Percentiles rank a stretch among this genome's conserved stretches.
Evolutionary conservation across 1,139 yeast species (phyloP).

Genomic region (Saccharomyces hybrid): DNA sequence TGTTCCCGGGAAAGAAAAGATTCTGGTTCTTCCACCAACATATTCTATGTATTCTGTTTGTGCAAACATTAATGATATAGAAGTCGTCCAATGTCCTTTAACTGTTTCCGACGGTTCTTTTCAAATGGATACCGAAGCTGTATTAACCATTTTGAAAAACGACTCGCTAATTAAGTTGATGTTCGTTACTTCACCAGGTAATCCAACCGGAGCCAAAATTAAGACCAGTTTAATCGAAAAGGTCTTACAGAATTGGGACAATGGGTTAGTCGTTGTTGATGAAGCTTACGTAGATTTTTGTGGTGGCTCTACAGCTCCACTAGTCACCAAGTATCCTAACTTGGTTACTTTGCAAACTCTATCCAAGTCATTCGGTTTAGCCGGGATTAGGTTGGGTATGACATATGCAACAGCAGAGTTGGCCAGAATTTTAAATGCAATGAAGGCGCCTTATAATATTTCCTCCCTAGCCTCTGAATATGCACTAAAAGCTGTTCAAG

Average conservation of each 20-base stretch:
- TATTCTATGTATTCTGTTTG: slow-evolving; percentile 95
- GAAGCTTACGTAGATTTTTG: slow-evolving; percentile 94
- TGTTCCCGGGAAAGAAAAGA: slow-evolving; percentile 71
- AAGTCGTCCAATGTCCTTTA: slow-evolving; percentile 62
- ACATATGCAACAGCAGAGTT: slow-evolving; percentile 58
- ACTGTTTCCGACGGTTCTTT: slow-evolving; percentile 44
- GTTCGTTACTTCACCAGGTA: slow-evolving; percentile 96
- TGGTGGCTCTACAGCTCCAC: slow-evolving; percentile 67
- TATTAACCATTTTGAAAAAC: slow-evolving; percentile 41
- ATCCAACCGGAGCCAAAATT: slow-evolving; percentile 77
- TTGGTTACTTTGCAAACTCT: slow-evolving; percentile 84
- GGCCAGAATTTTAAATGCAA: slow-evolving; percentile 63
- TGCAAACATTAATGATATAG: slow-evolving; percentile 83
- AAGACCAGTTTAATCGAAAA: slow-evolving; percentile 42
- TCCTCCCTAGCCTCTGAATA: slow-evolving; percentile 72
- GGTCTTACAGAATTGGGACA: slow-evolving; percentile 50
- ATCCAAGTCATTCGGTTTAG: slow-evolving; percentile 91
- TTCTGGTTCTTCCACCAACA: slow-evolving; percentile 88
- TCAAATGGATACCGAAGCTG: slow-evolving; percentile 54
- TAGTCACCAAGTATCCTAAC: slow-evolving; percentile 75
- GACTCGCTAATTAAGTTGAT: slow-evolving; percentile 64
- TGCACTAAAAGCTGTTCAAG: slow-evolving; percentile 64
- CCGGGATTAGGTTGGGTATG: slow-evolving; percentile 85
- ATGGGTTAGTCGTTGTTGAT: slow-evolving; percentile 79
- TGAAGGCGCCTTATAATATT: slow-evolving; percentile 94